Evolutionary conservation across 2,329 filamentous ascomycete species (phyloP).

Genomic region (Aspergillus caelatus): DNA sequence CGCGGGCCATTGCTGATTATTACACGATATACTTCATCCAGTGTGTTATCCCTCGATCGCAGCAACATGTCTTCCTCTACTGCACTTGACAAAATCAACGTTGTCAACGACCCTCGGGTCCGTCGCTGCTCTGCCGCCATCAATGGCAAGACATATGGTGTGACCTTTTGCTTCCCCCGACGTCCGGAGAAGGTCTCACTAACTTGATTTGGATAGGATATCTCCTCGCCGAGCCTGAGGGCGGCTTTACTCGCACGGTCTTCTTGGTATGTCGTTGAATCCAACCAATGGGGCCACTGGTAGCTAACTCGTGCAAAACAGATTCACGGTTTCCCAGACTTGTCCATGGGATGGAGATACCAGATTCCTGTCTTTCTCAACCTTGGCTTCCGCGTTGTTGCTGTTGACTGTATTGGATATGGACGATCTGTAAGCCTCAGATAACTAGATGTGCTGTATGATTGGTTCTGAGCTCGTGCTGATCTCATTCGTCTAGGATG

Average conservation of each 20-base stretch:
- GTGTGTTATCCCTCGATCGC: not conserved
- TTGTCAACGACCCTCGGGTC: slow-evolving; percentile 2
- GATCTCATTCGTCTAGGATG: not conserved
- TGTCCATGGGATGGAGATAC: slow-evolving; percentile 9
- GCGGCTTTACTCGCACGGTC: slow-evolving; percentile 6
- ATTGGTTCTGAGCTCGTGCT: no score
- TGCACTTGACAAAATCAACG: slow-evolving; percentile 7
- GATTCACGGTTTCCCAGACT: slow-evolving; percentile 13
- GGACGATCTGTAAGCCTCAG: slow-evolving; percentile 5
- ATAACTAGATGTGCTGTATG: not conserved
- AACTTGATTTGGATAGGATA: slow-evolving; percentile 3
- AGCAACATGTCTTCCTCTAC: not conserved
- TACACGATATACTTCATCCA: not conserved
- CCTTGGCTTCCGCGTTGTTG: slow-evolving; percentile 9
- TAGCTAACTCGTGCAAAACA: slow-evolving; percentile 1
- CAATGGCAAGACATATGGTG: slow-evolving; percentile 13
- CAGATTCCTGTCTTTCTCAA: slow-evolving; percentile 10
- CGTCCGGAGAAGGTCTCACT: not conserved
- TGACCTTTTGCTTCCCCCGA: not conserved
- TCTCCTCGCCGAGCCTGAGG: slow-evolving; percentile 8
- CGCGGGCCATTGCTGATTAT: not conserved
- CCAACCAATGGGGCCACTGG: not conserved
- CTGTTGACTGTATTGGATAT: slow-evolving; percentile 12
- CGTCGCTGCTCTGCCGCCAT: not conserved
- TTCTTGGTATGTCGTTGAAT: slow-evolving; percentile 3